Percentiles rank a stretch among this genome's conserved stretches.
phyloP scores from a whole-genome alignment of 768 basidiomycete genomes.

The Hortiboletus flavorubellus region DNA sequence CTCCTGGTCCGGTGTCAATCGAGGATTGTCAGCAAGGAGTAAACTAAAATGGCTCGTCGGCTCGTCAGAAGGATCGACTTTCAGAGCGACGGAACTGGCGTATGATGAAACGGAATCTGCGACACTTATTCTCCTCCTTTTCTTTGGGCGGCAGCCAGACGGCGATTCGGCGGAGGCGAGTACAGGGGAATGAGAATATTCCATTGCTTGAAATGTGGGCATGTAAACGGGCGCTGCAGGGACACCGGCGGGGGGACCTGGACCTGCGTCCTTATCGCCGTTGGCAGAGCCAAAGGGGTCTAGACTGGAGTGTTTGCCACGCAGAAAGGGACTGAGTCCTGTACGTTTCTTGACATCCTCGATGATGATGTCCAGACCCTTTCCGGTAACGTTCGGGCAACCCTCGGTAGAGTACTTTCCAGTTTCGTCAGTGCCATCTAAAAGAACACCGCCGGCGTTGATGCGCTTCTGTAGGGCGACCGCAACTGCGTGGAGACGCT shows the following conservation, averaged over 20 bases:
- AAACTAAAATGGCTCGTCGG: slow-evolving; percentile 16
- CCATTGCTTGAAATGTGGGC: slow-evolving; percentile 40
- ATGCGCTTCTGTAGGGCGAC: slow-evolving; percentile 41
- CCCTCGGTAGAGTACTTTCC: slow-evolving; percentile 28
- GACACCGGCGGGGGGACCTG: slow-evolving; percentile 22
- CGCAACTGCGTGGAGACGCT: slow-evolving; percentile 39
- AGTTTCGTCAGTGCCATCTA: slow-evolving; percentile 25
- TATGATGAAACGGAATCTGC: slow-evolving; percentile 35
- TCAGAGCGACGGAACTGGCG: slow-evolving; percentile 27
- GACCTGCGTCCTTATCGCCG: slow-evolving; percentile 33
- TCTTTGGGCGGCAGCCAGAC: slow-evolving; percentile 29
- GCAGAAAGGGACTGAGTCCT: slow-evolving; percentile 45
- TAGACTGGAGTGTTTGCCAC: slow-evolving; percentile 49
- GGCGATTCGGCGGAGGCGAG: slow-evolving; percentile 30
- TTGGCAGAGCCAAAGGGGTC: slow-evolving; percentile 45
- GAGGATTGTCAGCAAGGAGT: slow-evolving; percentile 27
- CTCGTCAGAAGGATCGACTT: slow-evolving; percentile 25
- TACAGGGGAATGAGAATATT: slow-evolving; percentile 35
- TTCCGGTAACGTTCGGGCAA: slow-evolving; percentile 43
- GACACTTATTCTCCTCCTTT: slow-evolving; percentile 36
- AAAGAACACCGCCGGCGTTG: slow-evolving; percentile 30
- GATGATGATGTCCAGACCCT: slow-evolving; percentile 47
- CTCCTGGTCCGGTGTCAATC: slow-evolving; percentile 32
- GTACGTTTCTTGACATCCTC: slow-evolving; percentile 49
- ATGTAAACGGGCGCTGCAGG: slow-evolving; percentile 35